Percentiles rank a stretch among this genome's conserved stretches.
Evolutionary conservation across 257 asterid species (phyloP).

Genomic region (Nicotiana sylvestris): DNA sequence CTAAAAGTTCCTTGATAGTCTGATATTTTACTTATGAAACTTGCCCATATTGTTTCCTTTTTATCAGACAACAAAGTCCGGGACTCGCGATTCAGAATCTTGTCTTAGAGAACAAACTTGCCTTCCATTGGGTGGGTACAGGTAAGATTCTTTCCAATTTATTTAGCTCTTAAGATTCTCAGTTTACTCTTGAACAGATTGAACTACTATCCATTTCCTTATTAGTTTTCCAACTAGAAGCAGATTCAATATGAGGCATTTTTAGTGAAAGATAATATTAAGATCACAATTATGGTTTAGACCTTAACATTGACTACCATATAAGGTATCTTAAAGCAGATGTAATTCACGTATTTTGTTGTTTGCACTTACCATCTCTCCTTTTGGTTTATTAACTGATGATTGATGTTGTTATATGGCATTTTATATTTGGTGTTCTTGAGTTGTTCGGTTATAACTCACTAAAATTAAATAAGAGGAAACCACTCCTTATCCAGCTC

Average conservation of each 20-base stretch:
- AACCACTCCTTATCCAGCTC: not conserved
- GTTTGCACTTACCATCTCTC: not conserved
- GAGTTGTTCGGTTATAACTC: not conserved
- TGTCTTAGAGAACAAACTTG: conserved; percentile 84
- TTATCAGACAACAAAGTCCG: conserved; percentile 83
- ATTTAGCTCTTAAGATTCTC: not conserved
- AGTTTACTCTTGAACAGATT: not conserved
- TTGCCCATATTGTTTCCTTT: conserved; percentile 1
- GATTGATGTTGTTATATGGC: not conserved
- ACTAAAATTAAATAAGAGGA: not conserved
- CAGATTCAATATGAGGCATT: not conserved
- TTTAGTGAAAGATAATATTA: not conserved
- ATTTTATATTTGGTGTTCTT: conserved; percentile 7
- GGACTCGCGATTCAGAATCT: conserved; percentile 79
- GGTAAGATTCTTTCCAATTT: conserved; percentile 43
- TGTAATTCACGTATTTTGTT: not conserved
- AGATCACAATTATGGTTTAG: not conserved
- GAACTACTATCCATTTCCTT: not conserved
- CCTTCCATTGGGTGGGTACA: conserved; percentile 98
- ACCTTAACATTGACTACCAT: not conserved
- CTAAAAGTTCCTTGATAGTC: not conserved
- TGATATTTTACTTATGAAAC: conserved; percentile 16
- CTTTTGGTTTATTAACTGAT: not conserved
- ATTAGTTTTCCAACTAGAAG: not conserved
- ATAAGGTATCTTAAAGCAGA: not conserved